These are phyloP conservation scores for Akebia trifoliata DNA, from an alignment of 164 flowering plant species.

Conservation along the genomic window DNA sequence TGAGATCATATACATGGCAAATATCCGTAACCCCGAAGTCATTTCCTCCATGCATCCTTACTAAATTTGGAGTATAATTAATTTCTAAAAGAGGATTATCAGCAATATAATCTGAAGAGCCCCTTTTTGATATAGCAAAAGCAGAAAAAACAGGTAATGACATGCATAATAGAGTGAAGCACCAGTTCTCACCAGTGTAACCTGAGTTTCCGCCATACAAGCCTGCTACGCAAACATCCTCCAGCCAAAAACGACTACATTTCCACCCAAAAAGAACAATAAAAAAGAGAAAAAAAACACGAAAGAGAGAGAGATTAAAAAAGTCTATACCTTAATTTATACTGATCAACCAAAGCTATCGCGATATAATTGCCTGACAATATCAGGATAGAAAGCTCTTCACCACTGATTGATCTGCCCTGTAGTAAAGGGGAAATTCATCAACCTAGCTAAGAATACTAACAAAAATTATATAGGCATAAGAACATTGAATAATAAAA, in stretches of 20 bases:
- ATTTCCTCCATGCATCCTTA: no score
- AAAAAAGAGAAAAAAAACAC: neutral
- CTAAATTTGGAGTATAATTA: no score
- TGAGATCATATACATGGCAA: no score
- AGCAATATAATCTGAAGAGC: no score
- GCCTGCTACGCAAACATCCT: slow-evolving; percentile 48
- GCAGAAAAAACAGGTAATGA: neutral
- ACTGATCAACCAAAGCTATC: slow-evolving; percentile 89
- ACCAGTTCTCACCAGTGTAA: slow-evolving; percentile 59
- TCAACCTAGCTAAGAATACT: slow-evolving; percentile 14
- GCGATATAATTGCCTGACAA: slow-evolving; percentile 77
- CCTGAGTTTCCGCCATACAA: slow-evolving; percentile 33
- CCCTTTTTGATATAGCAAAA: neutral
- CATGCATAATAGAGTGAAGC: neutral
- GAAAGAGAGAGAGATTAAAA: neutral
- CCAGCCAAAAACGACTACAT: slow-evolving; percentile 50
- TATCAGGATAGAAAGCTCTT: slow-evolving; percentile 63
- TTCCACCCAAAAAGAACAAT: neutral
- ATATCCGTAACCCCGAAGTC: no score
- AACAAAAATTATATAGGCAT: neutral
- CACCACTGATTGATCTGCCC: slow-evolving; percentile 75
- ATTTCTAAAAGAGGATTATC: no score
- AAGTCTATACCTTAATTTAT: slow-evolving; percentile 52
- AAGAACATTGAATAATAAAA: neutral
- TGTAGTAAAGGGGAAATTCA: slow-evolving; percentile 40